phyloP scores from a whole-genome alignment of 148 eudicot genomes.

The Rhododendron griersonianum region DNA sequence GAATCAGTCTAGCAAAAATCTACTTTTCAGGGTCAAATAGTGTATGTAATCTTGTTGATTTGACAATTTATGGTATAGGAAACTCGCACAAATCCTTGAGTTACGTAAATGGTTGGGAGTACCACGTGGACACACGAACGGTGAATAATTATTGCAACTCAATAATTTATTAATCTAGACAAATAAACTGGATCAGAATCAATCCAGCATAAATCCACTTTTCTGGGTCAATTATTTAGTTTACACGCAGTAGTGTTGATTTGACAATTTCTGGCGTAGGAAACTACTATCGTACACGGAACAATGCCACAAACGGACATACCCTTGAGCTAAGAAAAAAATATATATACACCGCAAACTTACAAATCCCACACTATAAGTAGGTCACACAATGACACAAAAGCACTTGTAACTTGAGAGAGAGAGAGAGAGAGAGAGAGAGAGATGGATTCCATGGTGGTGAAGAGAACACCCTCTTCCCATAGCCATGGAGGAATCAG shows the following conservation, averaged over 20 bases:
- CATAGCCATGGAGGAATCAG: not conserved
- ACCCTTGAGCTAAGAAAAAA: not conserved
- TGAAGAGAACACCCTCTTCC: not conserved
- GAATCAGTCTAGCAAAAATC: not conserved
- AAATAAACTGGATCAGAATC: not conserved
- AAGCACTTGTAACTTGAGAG: not conserved
- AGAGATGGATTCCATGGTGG: not conserved
- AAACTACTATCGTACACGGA: not conserved
- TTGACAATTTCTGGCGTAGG: not conserved
- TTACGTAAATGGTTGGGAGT: too few relatives aligned
- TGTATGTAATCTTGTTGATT: too few relatives aligned
- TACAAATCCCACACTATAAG: not conserved
- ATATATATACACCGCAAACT: not conserved
- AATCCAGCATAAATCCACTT: not conserved
- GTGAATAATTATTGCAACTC: not conserved
- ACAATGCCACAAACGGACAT: not conserved
- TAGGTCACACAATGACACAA: not conserved
- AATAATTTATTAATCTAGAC: too few relatives aligned
- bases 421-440: slow-evolving; percentile 5
- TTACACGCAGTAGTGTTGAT: too few relatives aligned
- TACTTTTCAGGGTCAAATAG: not conserved
- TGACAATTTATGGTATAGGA: not conserved
- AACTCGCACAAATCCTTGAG: too few relatives aligned
- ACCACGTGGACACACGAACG: too few relatives aligned
- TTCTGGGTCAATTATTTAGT: not conserved